Conservation (phyloP, 129 eudicot genomes). For the Arctium minus region DNA sequence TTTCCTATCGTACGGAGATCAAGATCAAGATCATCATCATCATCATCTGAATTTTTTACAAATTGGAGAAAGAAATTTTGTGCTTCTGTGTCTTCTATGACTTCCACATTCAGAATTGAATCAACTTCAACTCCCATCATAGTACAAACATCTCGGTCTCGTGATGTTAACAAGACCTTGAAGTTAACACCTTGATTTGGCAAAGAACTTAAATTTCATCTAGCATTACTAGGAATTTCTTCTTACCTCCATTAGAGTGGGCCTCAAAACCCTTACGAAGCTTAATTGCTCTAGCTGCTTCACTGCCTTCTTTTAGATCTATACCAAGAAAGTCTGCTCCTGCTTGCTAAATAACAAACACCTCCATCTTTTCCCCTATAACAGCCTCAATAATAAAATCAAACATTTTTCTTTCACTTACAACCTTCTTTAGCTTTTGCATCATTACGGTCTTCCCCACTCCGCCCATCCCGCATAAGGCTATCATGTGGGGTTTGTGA, state of each 20-base stretch:
- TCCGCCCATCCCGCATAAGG: slow-evolving; percentile 11
- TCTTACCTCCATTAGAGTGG: neutral
- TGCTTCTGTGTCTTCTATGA: slow-evolving; percentile 1
- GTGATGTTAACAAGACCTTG: neutral
- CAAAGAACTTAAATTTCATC: slow-evolving; percentile 8
- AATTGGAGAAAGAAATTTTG: neutral
- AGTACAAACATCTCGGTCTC: neutral
- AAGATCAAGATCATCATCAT: neutral
- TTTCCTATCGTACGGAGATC: neutral
- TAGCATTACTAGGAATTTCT: neutral
- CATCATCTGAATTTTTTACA: neutral
- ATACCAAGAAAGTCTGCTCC: neutral
- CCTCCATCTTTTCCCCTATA: neutral
- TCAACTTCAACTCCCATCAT: neutral
- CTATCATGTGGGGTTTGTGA: neutral
- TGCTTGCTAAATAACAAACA: neutral
- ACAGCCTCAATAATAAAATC: neutral
- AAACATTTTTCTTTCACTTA: neutral
- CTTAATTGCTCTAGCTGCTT: neutral
- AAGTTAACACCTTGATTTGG: neutral
- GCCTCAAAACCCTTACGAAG: neutral
- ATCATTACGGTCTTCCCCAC: slow-evolving; percentile 18
- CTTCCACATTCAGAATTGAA: neutral
- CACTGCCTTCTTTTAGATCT: neutral
- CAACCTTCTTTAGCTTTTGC: neutral